Base-by-base conservation (phyloP, 2,329 filamentous ascomycete species). In the Celoporthe dispersa region DNA sequence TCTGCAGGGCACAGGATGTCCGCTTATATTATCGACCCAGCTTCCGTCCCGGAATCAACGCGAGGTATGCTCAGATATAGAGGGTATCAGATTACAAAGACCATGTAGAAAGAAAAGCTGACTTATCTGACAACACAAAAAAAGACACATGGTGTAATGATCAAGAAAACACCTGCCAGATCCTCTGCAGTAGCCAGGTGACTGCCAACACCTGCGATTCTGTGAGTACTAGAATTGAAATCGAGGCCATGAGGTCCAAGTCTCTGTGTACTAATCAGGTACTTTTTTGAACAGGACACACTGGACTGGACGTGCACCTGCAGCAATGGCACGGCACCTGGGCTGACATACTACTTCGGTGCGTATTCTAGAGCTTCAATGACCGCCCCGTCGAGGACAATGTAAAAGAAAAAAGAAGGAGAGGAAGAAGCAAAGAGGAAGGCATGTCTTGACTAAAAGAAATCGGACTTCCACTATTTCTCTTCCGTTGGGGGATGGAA, bases 131-230 rank as follows among this genome's bases (percentile, higher is more conserved):
- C 4, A 2, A 55, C 25, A 16, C 25, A 19, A 11, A 25, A 25
- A 14, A 55, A 55, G 51, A 28, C 25, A 28, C 51, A 28, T 55
- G 51, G 51, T 55, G 51, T 31, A 28, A 55, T 55, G 51, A 55
- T 7, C 51, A 55, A 28, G 51, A 55, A 55, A 55, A 55, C 12
- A 55, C 51, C 12, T 55, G 51, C 51, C 51, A 55, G n/a, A 55
- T 55, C 12, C 51, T 55, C 51, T 55, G 51, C 25, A 31, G 51
- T 19, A 25, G 51, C 25, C 11, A 55, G 25, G 51, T 55, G 51
- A 55, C n/a, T 28, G 51, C 51, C n/a, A 55, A 55, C 25, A 31
- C n/a, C 25, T 55, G 51, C n/a, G 51, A 55, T 14, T 28, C 51
- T 31, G 51, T 55, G 12, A 55, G 51, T 55, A 4, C n/a, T n/a